A percentile compares a stretch with the other conserved stretches of the same genome.
phyloP scores from a whole-genome alignment of 352 stramenopile species.

The Globisporangium megalacanthum region DNA sequence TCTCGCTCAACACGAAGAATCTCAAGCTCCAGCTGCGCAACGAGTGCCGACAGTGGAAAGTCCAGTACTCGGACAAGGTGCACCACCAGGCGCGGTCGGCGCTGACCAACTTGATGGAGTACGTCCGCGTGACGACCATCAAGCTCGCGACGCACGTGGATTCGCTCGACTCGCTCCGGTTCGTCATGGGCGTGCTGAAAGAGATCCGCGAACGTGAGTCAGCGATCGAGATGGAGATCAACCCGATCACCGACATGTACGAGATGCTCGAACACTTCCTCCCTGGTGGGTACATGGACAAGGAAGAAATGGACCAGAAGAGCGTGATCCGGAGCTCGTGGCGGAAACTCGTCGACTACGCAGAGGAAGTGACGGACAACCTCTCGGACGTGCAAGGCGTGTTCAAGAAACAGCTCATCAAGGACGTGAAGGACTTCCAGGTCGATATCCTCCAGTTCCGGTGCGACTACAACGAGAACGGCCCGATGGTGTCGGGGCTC shows the following conservation, averaged over 20 bases:
- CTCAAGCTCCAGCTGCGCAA: constrained; percentile 84
- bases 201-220: constrained; percentile 84
- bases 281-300: constrained; percentile 80
- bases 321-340: constrained; percentile 78
- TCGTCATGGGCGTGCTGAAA: constrained; percentile 81
- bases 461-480: constrained; percentile 55
- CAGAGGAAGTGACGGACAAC: constrained; percentile 85
- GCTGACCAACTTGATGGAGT: constrained; percentile 69
- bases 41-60: constrained; percentile 83
- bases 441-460: constrained; percentile 63
- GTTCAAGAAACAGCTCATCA: constrained; percentile 90
- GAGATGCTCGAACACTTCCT: constrained; percentile 87
- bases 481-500: constrained; percentile 71
- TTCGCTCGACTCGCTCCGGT: constrained; percentile 67
- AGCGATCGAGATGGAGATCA: constrained; percentile 87
- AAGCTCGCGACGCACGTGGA: constrained; percentile 66
- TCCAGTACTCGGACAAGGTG: constrained; percentile 80
- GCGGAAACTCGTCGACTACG: constrained; percentile 85
- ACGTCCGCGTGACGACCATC: constrained; percentile 68
- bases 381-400: constrained; percentile 77
- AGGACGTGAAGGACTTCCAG: constrained; percentile 84
- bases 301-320: constrained; percentile 90
- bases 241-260: constrained; percentile 88
- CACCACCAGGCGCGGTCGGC: constrained; percentile 67
- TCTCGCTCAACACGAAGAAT: constrained; percentile 85